Evolutionary conservation across 2,329 filamentous ascomycete species (phyloP).

Genomic region (Gnomoniopsis sp.): DNA sequence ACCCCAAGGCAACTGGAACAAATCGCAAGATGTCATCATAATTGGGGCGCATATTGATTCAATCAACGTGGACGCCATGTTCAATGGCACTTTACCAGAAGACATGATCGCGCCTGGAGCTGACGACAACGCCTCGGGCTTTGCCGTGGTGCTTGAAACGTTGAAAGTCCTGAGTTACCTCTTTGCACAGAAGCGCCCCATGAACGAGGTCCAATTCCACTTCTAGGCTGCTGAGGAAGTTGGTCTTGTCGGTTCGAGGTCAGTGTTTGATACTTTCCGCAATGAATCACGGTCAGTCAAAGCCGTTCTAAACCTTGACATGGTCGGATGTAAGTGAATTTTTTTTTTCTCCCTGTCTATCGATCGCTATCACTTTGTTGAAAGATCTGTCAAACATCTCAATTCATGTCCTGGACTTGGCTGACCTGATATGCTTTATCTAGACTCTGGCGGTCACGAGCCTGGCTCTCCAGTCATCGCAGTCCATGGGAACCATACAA

Average conservation of each 20-base stretch:
- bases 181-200: background rate
- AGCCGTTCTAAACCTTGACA: slow-evolving; percentile 10
- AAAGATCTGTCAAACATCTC: too few species aligned
- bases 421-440: too few species aligned
- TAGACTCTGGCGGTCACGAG: background rate
- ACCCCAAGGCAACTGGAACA: background rate
- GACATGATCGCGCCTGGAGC: slow-evolving; percentile 5
- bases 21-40: background rate
- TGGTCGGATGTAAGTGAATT: background rate
- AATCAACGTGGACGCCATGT: background rate
- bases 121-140: slow-evolving; percentile 10
- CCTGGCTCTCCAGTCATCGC: background rate
- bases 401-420: too few species aligned
- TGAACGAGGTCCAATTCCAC: slow-evolving; percentile 11
- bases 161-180: background rate
- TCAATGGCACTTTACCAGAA: background rate
- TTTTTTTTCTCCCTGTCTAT: too few species aligned
- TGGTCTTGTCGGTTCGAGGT: background rate
- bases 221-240: slow-evolving; percentile 9
- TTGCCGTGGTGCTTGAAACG: slow-evolving; percentile 5
- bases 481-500: slow-evolving; percentile 1
- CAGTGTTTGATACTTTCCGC: background rate
- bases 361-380: too few species aligned
- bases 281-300: background rate
- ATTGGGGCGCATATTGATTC: slow-evolving; percentile 10